phyloP scores from a whole-genome alignment of 2,329 filamentous ascomycete genomes.

The Ophiostoma angusticollis region DNA sequence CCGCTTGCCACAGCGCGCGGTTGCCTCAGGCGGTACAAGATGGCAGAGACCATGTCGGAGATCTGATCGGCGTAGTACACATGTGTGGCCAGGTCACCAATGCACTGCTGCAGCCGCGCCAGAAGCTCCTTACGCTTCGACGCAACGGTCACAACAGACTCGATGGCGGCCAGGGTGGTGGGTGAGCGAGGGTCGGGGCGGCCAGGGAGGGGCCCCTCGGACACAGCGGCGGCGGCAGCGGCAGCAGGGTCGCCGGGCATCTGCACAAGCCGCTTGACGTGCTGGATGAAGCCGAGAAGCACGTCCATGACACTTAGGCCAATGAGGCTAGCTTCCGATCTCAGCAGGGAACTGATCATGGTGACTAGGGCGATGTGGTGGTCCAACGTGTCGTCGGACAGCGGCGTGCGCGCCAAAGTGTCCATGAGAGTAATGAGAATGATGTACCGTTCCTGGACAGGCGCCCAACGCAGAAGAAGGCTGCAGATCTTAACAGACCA shows the following conservation, averaged over 20 bases:
- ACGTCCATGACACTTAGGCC: constrained; percentile 95
- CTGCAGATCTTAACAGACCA: constrained; percentile 80
- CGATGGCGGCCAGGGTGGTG: constrained; percentile 20
- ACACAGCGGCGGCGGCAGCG: constrained; percentile 1
- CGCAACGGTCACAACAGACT: constrained; percentile 21
- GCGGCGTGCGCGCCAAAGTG: constrained; percentile 51
- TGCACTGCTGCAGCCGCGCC: constrained; percentile 61
- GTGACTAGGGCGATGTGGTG: constrained; percentile 64
- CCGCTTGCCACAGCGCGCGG: constrained; percentile 29
- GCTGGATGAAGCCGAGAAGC: constrained; percentile 69
- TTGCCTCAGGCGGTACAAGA: constrained; percentile 68
- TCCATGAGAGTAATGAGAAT: constrained; percentile 78
- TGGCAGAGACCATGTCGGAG: constrained; percentile 78
- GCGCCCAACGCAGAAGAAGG: constrained; percentile 72
- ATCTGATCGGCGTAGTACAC: constrained; percentile 97
- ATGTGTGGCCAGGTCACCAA: constrained; percentile 84
- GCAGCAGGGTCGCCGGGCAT: constrained; percentile 32
- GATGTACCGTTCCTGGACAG: constrained; percentile 87
- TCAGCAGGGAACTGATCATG: constrained; percentile 69
- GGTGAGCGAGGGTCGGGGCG: constrained; percentile 19
- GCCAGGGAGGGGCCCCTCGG: constrained; percentile 13
- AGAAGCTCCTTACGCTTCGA: constrained; percentile 53
- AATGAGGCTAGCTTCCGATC: constrained; percentile 85
- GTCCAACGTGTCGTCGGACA: constrained; percentile 57
- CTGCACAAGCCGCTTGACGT: constrained; percentile 66